phyloP scores from a whole-genome alignment of 495 filamentous ascomycete species.

The Evernia prunastri region DNA sequence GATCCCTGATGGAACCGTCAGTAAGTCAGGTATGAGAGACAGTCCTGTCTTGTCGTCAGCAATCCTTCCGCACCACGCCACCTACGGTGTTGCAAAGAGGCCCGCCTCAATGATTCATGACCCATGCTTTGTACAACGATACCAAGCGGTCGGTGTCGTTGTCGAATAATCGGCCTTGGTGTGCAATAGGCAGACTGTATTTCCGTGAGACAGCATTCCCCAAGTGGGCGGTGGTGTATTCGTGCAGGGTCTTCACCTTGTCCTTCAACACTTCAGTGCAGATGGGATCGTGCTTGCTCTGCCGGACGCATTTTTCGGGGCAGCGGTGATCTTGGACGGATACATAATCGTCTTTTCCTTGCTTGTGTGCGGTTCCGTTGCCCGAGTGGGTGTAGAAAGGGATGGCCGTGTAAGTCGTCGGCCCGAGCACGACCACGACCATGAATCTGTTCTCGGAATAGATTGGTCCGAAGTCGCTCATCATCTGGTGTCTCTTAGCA shows the following conservation, averaged over 20 bases:
- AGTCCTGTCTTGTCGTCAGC: not conserved
- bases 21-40: not conserved
- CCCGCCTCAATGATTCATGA: not conserved
- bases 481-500: not conserved
- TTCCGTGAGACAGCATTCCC: not conserved
- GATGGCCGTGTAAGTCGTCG: not conserved
- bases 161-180: not conserved
- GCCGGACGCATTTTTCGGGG: not conserved
- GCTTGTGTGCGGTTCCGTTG: not conserved
- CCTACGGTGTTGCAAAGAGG: not conserved
- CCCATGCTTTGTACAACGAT: not conserved
- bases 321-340: not conserved
- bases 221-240: not conserved
- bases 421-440: conserved; percentile 6
- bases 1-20: too few species aligned
- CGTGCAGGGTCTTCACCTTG: not conserved
- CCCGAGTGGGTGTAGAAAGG: conserved; percentile 6
- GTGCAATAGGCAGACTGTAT: not conserved
- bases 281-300: not conserved
- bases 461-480: not conserved
- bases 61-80: not conserved
- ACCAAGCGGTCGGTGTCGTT: not conserved
- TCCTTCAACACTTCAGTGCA: not conserved
- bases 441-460: not conserved
- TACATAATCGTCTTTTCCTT: conserved; percentile 3